Evolutionary conservation across 2,329 filamentous ascomycete genomes (phyloP).

Genomic region (Pyrenophora tritici-repentis): DNA sequence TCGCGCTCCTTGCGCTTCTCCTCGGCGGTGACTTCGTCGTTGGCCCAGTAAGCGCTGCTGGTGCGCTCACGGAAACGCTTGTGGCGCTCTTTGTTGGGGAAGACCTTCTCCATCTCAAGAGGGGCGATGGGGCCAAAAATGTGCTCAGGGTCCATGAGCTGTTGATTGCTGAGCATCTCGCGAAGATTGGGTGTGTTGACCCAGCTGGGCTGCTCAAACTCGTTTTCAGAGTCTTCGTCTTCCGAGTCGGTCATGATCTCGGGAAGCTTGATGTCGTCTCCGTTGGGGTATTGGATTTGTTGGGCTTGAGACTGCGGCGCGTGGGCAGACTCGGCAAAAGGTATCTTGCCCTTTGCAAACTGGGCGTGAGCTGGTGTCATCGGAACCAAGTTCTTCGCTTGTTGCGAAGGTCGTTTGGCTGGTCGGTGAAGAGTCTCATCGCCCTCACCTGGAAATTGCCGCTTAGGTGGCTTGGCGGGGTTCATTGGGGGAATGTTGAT

Average conservation of each 20-base stretch:
- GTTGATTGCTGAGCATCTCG: slow-evolving; percentile 76
- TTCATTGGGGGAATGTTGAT: slow-evolving; percentile 61
- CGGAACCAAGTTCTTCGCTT: slow-evolving; percentile 53
- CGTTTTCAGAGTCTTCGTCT: slow-evolving; percentile 73
- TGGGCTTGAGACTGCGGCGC: slow-evolving; percentile 55
- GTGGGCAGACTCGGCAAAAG: slow-evolving; percentile 73
- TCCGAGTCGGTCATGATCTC: slow-evolving; percentile 96
- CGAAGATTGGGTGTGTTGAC: slow-evolving; percentile 84
- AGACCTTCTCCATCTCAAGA: slow-evolving; percentile 95
- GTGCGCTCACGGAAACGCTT: slow-evolving; percentile 89
- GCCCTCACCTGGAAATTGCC: slow-evolving; percentile 73
- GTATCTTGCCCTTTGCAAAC: slow-evolving; percentile 84
- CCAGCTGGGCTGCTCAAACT: slow-evolving; percentile 77
- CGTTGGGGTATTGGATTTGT: slow-evolving; percentile 81
- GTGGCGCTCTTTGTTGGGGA: slow-evolving; percentile 74
- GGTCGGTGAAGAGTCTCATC: slow-evolving; percentile 60
- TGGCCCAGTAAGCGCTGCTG: slow-evolving; percentile 91
- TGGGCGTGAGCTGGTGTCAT: slow-evolving; percentile 65
- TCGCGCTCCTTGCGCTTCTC: slow-evolving; percentile 81
- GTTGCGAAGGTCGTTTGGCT: slow-evolving; percentile 42
- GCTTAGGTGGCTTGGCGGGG: slow-evolving; percentile 75
- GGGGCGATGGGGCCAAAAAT: slow-evolving; percentile 90
- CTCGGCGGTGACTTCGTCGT: slow-evolving; percentile 83
- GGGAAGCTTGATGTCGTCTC: slow-evolving; percentile 87
- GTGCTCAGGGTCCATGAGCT: slow-evolving; percentile 78